Base-by-base conservation (phyloP, 345 rosid species). In the Lepidium didymum region DNA sequence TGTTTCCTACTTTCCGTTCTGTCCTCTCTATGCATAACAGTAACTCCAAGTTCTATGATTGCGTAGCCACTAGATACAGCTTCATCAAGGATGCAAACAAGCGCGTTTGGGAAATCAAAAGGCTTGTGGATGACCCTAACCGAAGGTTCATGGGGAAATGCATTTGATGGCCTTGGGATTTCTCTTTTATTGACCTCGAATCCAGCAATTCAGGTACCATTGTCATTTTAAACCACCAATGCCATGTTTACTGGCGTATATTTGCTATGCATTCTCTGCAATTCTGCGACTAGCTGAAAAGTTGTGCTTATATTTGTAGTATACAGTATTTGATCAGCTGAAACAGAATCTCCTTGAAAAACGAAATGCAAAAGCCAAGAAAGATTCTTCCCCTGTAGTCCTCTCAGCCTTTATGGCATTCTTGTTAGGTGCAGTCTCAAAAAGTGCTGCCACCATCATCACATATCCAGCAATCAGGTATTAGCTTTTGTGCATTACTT, bases 391-490 rank as follows among this genome's bases (percentile, higher is more conserved):
- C 9, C 85, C 86, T 1, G 77, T 60, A 72, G 78, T 84, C 10
- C 88, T 94, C 50, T 87, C 96, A 56, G 97, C 99, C 5, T 80
- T 87, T 62, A 80, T 89, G 5, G 99, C 99, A 10, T 94, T 94
- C 56, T 54, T 87, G 47, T 73, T 93, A 38, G 99, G 97, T 54
- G 97, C 99, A 1, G 75, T 86, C 73, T 89, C 97, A 2, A 93
- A 93, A 81, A 85, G 95, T 64, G 70, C 83, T 45, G 97, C 99
- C 10, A 93, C 97, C 10, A 56, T 78, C 57, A 34, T 86, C 73
- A 93, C 99, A 38, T 93, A 91, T 75, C 99, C 99, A 10, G 97
- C 97, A 21, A 93, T 93, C 81, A 88, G 97, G 97, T 90, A 73
- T 53, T 4, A 58, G 15, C 25, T 63, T 14, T 38, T 1, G 2